phyloP scores from a whole-genome alignment of 2,329 filamentous ascomycete genomes.

The Chaetomium sp. region DNA sequence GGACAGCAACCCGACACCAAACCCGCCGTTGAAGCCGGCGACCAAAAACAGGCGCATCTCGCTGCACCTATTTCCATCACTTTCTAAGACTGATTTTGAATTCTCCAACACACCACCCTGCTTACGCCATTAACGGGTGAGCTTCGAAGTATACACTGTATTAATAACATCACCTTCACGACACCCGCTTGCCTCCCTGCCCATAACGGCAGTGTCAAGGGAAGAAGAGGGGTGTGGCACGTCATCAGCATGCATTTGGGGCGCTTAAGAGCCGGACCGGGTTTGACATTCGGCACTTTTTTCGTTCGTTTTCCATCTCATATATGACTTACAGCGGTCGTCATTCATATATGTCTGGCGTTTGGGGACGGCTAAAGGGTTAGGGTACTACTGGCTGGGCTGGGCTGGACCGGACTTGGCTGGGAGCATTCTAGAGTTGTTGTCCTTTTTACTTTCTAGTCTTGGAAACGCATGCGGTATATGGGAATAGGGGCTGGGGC shows the following conservation, averaged over 20 bases:
- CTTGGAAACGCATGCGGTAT: conserved; percentile 4
- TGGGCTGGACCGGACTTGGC: neutral
- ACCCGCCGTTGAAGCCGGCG: neutral
- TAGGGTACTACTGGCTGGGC: conserved; percentile 1
- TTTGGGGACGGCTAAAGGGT: neutral
- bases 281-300: neutral
- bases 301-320: neutral
- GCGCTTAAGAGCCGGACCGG: neutral
- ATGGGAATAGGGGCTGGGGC: neutral
- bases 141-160: conserved; percentile 7
- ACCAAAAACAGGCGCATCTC: neutral
- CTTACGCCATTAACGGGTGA: neutral
- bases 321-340: neutral
- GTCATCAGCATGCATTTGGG: conserved; percentile 11
- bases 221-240: neutral
- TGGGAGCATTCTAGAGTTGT: conserved; percentile 8
- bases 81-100: neutral
- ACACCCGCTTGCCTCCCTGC: neutral
- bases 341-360: neutral
- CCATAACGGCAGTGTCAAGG: neutral
- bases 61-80: conserved; percentile 5
- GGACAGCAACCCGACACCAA: neutral
- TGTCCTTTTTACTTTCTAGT: neutral
- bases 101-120: neutral
- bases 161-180: conserved; percentile 6